Evolutionary conservation across 2,329 filamentous ascomycete genomes (phyloP), one percentile per base, ranked within the genome.

Genomic region (Cordyceps militaris): DNA sequence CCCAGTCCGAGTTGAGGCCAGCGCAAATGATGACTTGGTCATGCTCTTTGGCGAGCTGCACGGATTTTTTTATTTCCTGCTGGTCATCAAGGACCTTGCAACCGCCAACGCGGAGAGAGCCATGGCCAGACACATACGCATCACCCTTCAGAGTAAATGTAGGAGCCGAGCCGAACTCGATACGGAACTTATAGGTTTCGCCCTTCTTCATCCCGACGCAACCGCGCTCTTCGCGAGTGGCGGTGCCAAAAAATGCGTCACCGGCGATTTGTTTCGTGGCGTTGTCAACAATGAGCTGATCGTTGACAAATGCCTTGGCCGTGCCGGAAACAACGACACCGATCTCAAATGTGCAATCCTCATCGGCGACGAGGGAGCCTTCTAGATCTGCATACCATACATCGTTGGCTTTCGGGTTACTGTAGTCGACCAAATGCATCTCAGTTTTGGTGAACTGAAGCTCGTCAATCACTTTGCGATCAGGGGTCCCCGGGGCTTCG

Each of bases 1-100:
- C 89, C 87, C 88, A 93, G 66, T 93, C 88, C 38, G 81, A 81
- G 66, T 91, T 92, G 49, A 94, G 79, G 1, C 90, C 90, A 2
- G 85, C 86, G 66, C 89, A 88, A 56, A 94, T 76, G 61, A 94
- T 79, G 49, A 92, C 89, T 66, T 92, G 87, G 58, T 93, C 88
- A 1, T 86, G 85, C 43, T 81, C 78, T 66, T 79, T 80, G 30
- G 90, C 90, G 7, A 88, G 75, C 28, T 80, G 76, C 1, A 87
- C 86, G 0, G 89, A 88, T 60, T 84, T 78, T 51, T 79, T 73
- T 57, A 91, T 84, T 66, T 86, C 82, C 16, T 79, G 76, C 57
- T 81, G 71, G 38, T 78, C 71, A 63, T 84, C 77, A 47, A 85
- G 79, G 40, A 81, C 76, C 63, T 79, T 81, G 67, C 78, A 80